Evolutionary conservation across 139 green algal genomes (phyloP).

Genomic region (Diplosphaera chodatii): DNA sequence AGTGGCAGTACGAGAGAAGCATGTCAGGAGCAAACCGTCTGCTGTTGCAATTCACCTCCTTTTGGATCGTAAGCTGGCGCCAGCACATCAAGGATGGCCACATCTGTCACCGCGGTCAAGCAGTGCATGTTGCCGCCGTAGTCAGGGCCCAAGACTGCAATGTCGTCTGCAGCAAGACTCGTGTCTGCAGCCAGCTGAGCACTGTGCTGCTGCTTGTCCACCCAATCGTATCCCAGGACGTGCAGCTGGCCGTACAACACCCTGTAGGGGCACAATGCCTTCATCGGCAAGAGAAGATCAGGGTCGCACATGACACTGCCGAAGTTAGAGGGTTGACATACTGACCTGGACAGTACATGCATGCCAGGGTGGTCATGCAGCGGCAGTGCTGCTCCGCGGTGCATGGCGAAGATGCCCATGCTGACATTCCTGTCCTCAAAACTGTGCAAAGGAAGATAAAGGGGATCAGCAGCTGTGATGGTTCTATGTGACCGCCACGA

Average conservation of each 20-base stretch:
- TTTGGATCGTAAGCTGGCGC: constrained; percentile 69
- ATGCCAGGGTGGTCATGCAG: constrained; percentile 87
- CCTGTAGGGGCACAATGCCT: no score
- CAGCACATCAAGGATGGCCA: constrained; percentile 87
- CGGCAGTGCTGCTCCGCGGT: constrained; percentile 56
- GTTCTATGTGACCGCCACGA: no score
- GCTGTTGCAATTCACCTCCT: constrained; percentile 2
- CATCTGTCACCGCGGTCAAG: constrained; percentile 76
- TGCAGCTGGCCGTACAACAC: constrained; percentile 80
- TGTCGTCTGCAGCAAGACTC: not conserved
- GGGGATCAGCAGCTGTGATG: no score
- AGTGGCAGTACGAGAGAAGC: no score
- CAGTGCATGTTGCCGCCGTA: constrained; percentile 86
- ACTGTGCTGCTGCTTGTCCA: not conserved
- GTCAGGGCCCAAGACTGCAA: constrained; percentile 49
- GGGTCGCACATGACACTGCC: not conserved
- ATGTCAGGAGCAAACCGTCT: no score
- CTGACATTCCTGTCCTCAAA: constrained; percentile 68
- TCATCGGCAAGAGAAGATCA: no score
- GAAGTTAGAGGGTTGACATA: not conserved
- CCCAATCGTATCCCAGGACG: constrained; percentile 71
- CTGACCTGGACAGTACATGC: constrained; percentile 55
- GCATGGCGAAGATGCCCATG: constrained; percentile 85
- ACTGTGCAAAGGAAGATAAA: no score
- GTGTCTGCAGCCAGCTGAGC: not conserved